Evolutionary conservation across 495 filamentous ascomycete genomes (phyloP).

Genomic region (Coniosporium apollinis): DNA sequence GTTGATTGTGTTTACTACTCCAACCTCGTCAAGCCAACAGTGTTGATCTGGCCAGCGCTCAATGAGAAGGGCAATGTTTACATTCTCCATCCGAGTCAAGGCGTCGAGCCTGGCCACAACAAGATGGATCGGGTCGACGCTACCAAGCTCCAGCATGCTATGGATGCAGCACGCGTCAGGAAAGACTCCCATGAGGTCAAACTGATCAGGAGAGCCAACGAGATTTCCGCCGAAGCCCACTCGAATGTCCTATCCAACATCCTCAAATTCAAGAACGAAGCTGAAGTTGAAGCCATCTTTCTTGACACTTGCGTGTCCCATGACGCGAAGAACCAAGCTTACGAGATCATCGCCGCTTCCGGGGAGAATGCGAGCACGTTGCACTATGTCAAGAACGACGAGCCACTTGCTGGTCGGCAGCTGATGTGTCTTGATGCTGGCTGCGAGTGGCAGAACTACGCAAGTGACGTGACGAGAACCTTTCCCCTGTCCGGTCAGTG

Average conservation of each 20-base stretch:
- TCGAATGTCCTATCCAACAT: constrained; percentile 44
- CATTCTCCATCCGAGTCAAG: constrained; percentile 13
- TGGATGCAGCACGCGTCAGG: constrained; percentile 54
- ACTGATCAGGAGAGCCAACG: constrained; percentile 62
- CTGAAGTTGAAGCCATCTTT: constrained; percentile 68
- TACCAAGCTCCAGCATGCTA: constrained; percentile 40
- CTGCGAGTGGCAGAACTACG: constrained; percentile 72
- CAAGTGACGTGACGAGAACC: constrained; percentile 79
- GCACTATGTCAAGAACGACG: constrained; percentile 73
- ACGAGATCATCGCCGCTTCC: constrained; percentile 68
- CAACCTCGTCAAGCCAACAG: not conserved
- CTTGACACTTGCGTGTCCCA: constrained; percentile 48
- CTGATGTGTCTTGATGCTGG: constrained; percentile 74
- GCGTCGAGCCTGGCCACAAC: constrained; percentile 16
- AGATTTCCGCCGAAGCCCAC: constrained; percentile 59
- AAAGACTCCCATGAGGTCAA: constrained; percentile 70
- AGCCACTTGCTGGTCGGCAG: constrained; percentile 46
- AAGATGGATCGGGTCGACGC: constrained; percentile 26
- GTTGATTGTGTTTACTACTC: constrained; percentile 22
- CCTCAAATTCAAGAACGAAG: constrained; percentile 49
- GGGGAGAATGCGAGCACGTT: constrained; percentile 64
- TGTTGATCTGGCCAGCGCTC: not conserved
- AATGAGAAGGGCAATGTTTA: constrained; percentile 10
- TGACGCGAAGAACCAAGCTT: constrained; percentile 63
- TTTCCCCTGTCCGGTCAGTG: constrained; percentile 55